Percentiles rank a stretch among this genome's conserved stretches.
Conservation (phyloP, 2,329 filamentous ascomycete genomes). For the Parascedosporium putredinis region DNA sequence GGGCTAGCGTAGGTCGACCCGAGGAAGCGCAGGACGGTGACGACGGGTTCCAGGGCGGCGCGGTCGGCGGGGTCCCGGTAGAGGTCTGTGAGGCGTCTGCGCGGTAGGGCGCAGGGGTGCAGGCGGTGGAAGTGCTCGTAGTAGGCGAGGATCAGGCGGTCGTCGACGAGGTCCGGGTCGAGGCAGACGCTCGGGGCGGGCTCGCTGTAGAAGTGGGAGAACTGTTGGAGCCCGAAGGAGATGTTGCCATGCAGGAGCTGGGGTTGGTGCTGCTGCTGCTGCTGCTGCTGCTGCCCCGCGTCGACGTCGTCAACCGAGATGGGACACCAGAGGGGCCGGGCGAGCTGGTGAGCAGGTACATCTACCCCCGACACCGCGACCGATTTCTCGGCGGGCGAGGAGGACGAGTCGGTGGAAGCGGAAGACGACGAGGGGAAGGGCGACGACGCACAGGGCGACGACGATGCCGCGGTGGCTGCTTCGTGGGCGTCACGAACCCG, state of each 20-base stretch:
- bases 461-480: neutral
- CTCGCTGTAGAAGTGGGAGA: neutral
- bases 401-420: neutral
- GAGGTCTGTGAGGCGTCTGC: slow-evolving; percentile 11
- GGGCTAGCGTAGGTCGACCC: slow-evolving; percentile 21
- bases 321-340: neutral
- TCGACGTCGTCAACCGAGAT: neutral
- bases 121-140: slow-evolving; percentile 24
- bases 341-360: neutral
- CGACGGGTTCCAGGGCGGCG: slow-evolving; percentile 14
- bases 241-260: neutral
- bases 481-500: neutral
- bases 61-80: slow-evolving; percentile 4
- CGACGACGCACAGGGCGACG: neutral
- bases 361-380: too few species aligned
- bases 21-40: slow-evolving; percentile 21
- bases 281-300: neutral
- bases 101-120: slow-evolving; percentile 21
- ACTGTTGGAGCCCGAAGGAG: neutral
- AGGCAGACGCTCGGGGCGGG: neutral
- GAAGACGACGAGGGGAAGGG: neutral
- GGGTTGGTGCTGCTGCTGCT: too few species aligned
- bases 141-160: slow-evolving; percentile 21
- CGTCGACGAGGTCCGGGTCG: slow-evolving; percentile 8
- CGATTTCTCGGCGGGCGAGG: neutral